Percentiles rank a stretch among this genome's conserved stretches.
phyloP scores from a whole-genome alignment of 2,329 filamentous ascomycete genomes.

The Claviceps arundinis region DNA sequence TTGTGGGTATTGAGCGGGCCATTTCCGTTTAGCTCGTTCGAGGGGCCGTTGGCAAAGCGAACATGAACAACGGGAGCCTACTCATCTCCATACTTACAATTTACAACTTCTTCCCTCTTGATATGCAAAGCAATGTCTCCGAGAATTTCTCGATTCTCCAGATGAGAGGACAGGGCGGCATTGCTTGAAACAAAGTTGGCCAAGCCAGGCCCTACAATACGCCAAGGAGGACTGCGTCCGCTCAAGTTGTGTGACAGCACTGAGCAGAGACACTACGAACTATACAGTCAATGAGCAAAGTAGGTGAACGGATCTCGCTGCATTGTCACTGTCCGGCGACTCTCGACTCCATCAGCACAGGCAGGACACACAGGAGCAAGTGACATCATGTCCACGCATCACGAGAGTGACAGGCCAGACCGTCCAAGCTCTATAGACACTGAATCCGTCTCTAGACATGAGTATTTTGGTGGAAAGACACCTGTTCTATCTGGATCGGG shows the following conservation, averaged over 20 bases:
- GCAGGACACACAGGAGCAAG: neutral
- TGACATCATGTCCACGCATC: neutral
- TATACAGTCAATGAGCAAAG: neutral
- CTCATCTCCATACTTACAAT: neutral
- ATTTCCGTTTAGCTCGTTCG: neutral
- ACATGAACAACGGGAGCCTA: neutral
- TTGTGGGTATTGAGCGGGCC: neutral
- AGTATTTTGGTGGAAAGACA: constrained; percentile 7
- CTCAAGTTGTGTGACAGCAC: no score
- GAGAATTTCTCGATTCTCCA: no score
- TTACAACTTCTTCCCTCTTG: no score
- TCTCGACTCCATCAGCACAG: neutral
- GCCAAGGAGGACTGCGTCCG: neutral
- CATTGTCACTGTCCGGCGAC: neutral
- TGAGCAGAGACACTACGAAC: neutral
- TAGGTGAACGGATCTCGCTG: neutral
- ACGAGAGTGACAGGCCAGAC: constrained; percentile 20
- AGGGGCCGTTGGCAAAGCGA: neutral
- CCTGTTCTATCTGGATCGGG: constrained; percentile 21
- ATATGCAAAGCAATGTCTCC: no score
- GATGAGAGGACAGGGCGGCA: no score
- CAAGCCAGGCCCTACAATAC: neutral
- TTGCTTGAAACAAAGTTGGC: no score
- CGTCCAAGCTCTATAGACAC: constrained; percentile 20
- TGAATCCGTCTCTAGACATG: constrained; percentile 8